A percentile compares a stretch with the other conserved stretches of the same genome.
Conservation (phyloP, 305 asterid species). For the Euphrasia arctica region DNA sequence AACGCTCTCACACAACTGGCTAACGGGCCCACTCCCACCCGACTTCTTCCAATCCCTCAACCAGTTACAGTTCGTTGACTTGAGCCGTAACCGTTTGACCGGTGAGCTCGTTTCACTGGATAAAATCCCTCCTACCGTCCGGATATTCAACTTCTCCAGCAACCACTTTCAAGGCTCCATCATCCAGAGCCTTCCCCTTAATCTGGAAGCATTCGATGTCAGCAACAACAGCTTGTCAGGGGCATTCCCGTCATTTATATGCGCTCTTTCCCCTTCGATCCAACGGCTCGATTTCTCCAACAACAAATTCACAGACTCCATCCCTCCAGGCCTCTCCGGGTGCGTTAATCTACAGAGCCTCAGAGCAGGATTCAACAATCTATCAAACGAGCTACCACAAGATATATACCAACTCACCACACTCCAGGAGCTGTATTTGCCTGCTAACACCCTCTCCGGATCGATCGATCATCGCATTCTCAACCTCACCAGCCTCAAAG, state of each 20-base stretch:
- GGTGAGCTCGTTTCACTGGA: constrained; percentile 38
- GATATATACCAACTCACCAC: constrained; percentile 45
- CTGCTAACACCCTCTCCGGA: constrained; percentile 68
- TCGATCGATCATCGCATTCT: constrained; percentile 40
- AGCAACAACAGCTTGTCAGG: constrained; percentile 81
- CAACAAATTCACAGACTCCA: constrained; percentile 57
- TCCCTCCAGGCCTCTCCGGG: constrained; percentile 48
- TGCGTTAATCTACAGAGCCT: constrained; percentile 48
- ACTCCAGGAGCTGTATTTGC: constrained; percentile 61
- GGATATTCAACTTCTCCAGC: constrained; percentile 58
- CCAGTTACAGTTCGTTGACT: constrained; percentile 41
- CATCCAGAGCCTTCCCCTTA: constrained; percentile 37
- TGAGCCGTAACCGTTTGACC: constrained; percentile 63
- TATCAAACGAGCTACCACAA: constrained; percentile 59
- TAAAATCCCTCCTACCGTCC: constrained; percentile 33
- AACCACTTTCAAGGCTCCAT: constrained; percentile 55
- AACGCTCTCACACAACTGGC: constrained; percentile 50
- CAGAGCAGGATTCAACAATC: constrained; percentile 66
- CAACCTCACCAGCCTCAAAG: constrained; percentile 52
- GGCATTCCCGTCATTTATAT: constrained; percentile 49
- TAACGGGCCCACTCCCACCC: constrained; percentile 58
- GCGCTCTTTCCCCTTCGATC: constrained; percentile 41
- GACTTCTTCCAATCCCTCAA: constrained; percentile 44
- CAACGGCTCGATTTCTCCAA: constrained; percentile 61
- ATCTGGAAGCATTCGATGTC: constrained; percentile 52